Conservation (phyloP, 176 grass and related monocot genomes). For the Cocos nucifera region DNA sequence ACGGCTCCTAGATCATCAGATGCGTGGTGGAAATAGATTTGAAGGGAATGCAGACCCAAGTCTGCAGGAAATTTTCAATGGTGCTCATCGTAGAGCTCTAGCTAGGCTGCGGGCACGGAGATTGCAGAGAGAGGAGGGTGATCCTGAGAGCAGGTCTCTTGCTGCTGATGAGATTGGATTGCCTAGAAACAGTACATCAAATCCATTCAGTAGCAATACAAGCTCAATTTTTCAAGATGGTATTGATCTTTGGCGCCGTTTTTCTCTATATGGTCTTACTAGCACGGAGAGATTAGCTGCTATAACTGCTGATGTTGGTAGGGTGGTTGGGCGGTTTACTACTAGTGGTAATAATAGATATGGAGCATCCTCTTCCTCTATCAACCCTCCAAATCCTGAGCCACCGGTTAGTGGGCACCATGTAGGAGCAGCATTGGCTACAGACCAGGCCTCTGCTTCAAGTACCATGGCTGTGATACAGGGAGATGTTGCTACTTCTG, state of each 20-base stretch:
- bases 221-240: constrained; percentile 44
- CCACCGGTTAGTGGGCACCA: constrained; percentile 21
- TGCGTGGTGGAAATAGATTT: constrained; percentile 35
- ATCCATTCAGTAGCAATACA: constrained; percentile 28
- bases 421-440: constrained; percentile 43
- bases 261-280: constrained; percentile 53
- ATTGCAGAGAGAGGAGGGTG: constrained; percentile 41
- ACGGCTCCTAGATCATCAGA: constrained; percentile 68
- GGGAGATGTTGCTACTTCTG: constrained; percentile 39
- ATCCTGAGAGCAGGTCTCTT: constrained; percentile 9
- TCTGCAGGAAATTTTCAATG: constrained; percentile 46
- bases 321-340: constrained; percentile 44
- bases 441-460: constrained; percentile 72
- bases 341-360: constrained; percentile 25
- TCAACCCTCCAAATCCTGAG: constrained; percentile 44
- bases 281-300: constrained; percentile 59
- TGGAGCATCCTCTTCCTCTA: constrained; percentile 48
- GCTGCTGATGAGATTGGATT: constrained; percentile 25
- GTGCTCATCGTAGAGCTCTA: constrained; percentile 35
- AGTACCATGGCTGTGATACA: constrained; percentile 88
- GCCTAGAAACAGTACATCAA: constrained; percentile 31
- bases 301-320: constrained; percentile 54
- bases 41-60: constrained; percentile 48
- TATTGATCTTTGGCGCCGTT: constrained; percentile 57
- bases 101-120: constrained; percentile 52